phyloP scores from a whole-genome alignment of 75 land plant genomes.

The Cupressus sempervirens region DNA sequence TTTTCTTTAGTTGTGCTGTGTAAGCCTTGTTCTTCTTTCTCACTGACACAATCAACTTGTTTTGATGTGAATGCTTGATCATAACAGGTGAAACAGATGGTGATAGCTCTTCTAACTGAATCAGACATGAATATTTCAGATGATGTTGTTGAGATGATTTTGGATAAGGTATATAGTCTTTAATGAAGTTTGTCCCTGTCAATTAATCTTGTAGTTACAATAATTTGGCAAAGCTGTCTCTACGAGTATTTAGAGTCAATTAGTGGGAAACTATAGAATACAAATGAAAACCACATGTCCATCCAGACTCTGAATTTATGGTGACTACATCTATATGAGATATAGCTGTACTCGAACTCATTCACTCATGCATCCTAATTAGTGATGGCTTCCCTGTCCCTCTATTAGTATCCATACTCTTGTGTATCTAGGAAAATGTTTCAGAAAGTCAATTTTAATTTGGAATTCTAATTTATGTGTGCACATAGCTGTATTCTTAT shows the following conservation, averaged over 20 bases:
- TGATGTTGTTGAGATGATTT: slow-evolving; percentile 58
- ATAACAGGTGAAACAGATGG: slow-evolving; percentile 70
- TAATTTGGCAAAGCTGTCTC: background rate
- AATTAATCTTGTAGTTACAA: background rate
- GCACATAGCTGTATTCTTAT: background rate
- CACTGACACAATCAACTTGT: background rate
- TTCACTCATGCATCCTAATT: too few species aligned
- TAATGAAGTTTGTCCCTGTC: background rate
- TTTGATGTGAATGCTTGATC: background rate
- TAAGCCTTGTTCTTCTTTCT: background rate
- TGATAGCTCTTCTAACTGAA: slow-evolving; percentile 60
- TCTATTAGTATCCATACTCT: too few species aligned
- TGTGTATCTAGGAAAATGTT: background rate
- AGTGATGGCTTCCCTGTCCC: too few species aligned
- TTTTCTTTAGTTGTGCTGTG: background rate
- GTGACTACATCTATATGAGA: too few species aligned
- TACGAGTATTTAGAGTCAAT: background rate
- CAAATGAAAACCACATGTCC: too few species aligned
- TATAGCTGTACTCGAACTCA: too few species aligned
- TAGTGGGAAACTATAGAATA: too few species aligned
- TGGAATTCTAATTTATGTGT: background rate
- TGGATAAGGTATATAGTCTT: slow-evolving; percentile 38
- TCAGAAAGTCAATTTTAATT: background rate
- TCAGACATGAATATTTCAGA: slow-evolving; percentile 65
- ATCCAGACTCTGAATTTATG: too few species aligned